These are phyloP conservation scores for Pseudoscleropodium purum DNA, from an alignment of 225 moss, liverwort and hornwort species.

Conservation along the genomic window DNA sequence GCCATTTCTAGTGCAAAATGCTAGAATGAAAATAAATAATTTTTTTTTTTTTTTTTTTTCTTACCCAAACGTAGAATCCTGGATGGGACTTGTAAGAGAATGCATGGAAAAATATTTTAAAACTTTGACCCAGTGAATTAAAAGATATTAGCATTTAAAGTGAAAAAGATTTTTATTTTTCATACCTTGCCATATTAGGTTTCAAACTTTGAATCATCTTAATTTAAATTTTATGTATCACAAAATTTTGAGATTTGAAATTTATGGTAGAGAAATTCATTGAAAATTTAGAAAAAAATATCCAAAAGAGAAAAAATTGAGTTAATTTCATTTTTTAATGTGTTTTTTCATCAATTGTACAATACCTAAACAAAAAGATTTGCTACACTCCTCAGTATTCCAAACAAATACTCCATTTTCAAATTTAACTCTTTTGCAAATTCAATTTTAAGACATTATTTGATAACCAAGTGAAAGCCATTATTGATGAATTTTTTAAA, in stretches of 20 bases:
- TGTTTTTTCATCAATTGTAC: neutral
- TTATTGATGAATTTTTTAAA: neutral
- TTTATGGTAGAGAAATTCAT: neutral
- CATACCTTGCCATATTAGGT: neutral
- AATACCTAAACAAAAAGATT: neutral
- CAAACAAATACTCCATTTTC: neutral
- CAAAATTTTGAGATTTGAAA: neutral
- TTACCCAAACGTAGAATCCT: accelerated
- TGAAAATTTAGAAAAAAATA: neutral
- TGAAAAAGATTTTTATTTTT: neutral
- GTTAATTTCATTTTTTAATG: neutral
- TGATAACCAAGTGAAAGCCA: no score
- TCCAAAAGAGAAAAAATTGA: no score
- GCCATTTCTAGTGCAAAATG: neutral
- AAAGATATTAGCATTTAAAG: neutral
- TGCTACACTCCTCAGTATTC: accelerated
- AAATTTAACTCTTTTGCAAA: neutral
- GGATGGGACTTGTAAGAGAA: neutral
- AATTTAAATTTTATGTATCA: no score
- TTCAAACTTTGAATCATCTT: neutral
- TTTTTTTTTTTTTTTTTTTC: neutral
- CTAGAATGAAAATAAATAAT: neutral
- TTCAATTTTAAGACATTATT: neutral
- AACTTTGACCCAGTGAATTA: no score
- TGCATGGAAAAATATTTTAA: neutral